Evolutionary conservation across 164 flowering plant genomes (phyloP).

Genomic region (Tinospora cordifolia): DNA sequence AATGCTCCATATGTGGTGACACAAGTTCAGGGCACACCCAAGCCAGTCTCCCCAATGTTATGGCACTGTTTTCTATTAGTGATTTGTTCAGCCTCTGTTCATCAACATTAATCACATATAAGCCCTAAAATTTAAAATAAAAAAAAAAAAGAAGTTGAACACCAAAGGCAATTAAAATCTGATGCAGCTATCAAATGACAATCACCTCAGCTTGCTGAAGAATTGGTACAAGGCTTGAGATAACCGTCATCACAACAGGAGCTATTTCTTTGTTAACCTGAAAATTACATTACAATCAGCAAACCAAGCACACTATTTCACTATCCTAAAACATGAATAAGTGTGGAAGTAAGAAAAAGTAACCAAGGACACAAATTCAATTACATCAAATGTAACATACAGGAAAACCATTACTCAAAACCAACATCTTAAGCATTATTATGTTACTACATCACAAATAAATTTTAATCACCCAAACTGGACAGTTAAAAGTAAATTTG

Average conservation of each 20-base stretch:
- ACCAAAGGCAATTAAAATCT: background rate
- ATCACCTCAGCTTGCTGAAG: slow-evolving; percentile 84
- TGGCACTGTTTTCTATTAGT: slow-evolving; percentile 90
- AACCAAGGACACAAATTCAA: background rate
- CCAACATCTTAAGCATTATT: background rate
- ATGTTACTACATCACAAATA: background rate
- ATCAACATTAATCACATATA: slow-evolving; percentile 12
- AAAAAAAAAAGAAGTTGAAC: background rate
- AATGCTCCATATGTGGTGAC: slow-evolving; percentile 96
- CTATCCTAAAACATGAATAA: background rate
- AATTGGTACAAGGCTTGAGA: slow-evolving; percentile 71
- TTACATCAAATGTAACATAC: background rate
- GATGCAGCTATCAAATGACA: slow-evolving; percentile 6
- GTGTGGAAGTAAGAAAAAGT: background rate
- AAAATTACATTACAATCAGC: slow-evolving; percentile 9
- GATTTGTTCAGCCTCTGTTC: slow-evolving; percentile 80
- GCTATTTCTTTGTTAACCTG: slow-evolving; percentile 88
- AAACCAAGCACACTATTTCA: background rate
- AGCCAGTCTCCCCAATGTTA: slow-evolving; percentile 91
- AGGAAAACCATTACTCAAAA: background rate
- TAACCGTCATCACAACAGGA: slow-evolving; percentile 67
- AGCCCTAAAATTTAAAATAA: too few relatives aligned
- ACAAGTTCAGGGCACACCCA: slow-evolving; percentile 95
- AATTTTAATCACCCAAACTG: background rate
- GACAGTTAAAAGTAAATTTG: background rate